Evolutionary conservation across 139 green algal genomes (phyloP).

Genomic region (Chlorella ohadii): DNA sequence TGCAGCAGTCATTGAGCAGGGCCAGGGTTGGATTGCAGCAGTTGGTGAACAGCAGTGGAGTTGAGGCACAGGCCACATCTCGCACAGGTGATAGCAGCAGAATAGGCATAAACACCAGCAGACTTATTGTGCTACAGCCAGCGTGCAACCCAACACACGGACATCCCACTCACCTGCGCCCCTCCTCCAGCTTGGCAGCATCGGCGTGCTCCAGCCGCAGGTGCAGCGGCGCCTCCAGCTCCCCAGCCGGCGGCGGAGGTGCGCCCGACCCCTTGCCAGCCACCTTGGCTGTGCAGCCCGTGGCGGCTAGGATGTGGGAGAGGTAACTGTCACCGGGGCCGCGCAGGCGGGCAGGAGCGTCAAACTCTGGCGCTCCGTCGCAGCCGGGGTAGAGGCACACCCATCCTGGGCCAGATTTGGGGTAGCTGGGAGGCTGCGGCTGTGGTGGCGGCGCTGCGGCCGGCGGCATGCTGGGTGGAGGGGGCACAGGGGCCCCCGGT

Average conservation of each 20-base stretch:
- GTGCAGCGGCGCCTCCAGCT: slow-evolving; percentile 20
- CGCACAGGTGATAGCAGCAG: too few relatives aligned
- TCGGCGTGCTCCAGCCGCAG: background rate
- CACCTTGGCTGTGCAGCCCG: background rate
- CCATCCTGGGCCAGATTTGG: background rate
- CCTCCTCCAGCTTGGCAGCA: slow-evolving; percentile 15
- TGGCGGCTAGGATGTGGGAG: slow-evolving; percentile 22
- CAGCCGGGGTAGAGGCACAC: slow-evolving; percentile 28
- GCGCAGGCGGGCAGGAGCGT: background rate
- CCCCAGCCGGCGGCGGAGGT: background rate
- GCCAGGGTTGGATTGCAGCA: too few relatives aligned
- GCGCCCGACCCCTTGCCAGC: background rate
- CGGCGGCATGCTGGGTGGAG: too few relatives aligned
- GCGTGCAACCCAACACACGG: too few relatives aligned
- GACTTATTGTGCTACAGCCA: too few relatives aligned
- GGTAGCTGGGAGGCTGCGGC: background rate
- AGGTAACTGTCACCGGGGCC: slow-evolving; percentile 30
- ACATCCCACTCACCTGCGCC: background rate
- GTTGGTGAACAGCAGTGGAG: too few relatives aligned
- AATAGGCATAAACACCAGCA: too few relatives aligned
- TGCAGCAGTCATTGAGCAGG: background rate
- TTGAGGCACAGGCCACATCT: too few relatives aligned
- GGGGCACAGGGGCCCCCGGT: too few relatives aligned
- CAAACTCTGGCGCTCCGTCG: slow-evolving; percentile 9
- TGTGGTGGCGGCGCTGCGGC: background rate